phyloP scores from a whole-genome alignment of 305 asterid genomes.

The Rubia tinctorum region DNA sequence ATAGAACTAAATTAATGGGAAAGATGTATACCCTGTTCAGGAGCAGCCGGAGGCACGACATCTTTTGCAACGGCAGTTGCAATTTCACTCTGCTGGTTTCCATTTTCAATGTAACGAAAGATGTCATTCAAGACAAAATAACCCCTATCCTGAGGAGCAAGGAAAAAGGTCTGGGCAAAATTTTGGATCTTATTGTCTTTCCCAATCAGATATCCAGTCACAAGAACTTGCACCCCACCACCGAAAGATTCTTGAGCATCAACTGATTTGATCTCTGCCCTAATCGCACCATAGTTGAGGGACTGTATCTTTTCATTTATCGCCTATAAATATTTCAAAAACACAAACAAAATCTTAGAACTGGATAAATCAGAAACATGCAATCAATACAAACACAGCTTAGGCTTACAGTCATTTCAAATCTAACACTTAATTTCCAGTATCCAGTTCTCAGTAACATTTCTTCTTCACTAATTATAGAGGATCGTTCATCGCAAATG shows the following conservation, averaged over 20 bases:
- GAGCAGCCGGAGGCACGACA: conserved; percentile 39
- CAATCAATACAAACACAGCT: background rate
- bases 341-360: conserved; percentile 11
- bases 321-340: conserved; percentile 46
- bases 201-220: conserved; percentile 76
- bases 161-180: conserved; percentile 82
- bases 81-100: conserved; percentile 22
- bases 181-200: conserved; percentile 46
- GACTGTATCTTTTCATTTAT: conserved; percentile 77
- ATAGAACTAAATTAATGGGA: conserved; percentile 12
- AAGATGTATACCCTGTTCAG: conserved; percentile 47
- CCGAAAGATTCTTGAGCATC: conserved; percentile 82
- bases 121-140: conserved; percentile 91
- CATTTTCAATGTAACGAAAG: conserved; percentile 59
- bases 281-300: conserved; percentile 62
- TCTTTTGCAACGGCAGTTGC: conserved; percentile 33
- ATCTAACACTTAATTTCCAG: background rate
- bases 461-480: too few species aligned
- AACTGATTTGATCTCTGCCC: conserved; percentile 73
- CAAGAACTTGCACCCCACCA: conserved; percentile 86
- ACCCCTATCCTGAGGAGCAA: conserved; percentile 91
- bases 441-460: background rate
- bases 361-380: background rate
- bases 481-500: too few species aligned
- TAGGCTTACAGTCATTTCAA: background rate